Evolutionary conservation across 352 stramenopile species (phyloP), one percentile per base, ranked within the genome.

Genomic region (Elongisporangium undulatum): DNA sequence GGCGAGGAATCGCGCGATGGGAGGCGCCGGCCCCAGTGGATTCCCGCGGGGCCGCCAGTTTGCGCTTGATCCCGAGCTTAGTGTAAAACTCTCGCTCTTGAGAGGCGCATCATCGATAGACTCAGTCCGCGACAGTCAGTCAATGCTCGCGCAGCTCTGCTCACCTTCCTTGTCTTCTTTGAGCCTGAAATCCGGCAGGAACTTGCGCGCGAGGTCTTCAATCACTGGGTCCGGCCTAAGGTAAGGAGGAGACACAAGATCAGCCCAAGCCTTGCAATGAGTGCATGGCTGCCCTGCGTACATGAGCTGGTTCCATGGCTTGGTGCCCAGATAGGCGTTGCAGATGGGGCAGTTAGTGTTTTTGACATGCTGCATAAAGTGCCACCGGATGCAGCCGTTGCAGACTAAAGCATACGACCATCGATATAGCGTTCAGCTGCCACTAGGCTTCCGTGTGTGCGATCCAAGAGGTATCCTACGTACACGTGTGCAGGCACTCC

Each of bases 401-500:
- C 81, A 90, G 63, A 89, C 81, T 90, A 34, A n/a, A n/a, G n/a
- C n/a, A n/a, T n/a, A n/a, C n/a, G n/a, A n/a, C n/a, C n/a, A n/a
- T n/a, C 17, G 23, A 10, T 23, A 23, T 20, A 39, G 13, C 9
- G 15, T 16, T 29, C 6, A 51, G 24, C 15, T n/a, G n/a, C n/a
- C n/a, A n/a, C n/a, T n/a, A n/a, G n/a, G n/a, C n/a, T n/a, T n/a
- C n/a, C n/a, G n/a, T n/a, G n/a, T n/a, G n/a, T n/a, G n/a, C n/a
- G n/a, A n/a, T n/a, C n/a, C n/a, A n/a, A n/a, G n/a, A n/a, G n/a
- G n/a, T n/a, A n/a, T n/a, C n/a, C n/a, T 19, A 63, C 77, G 59
- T 72, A 92, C 82, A 94, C 1, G 85, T 90, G 58, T 92, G 80
- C 22, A 89, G 66, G 61, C 85, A 94, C 66, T 94, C 85, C 49